Evolutionary conservation across 345 rosid genomes (phyloP).

Genomic region (Eucalyptus brandiana): DNA sequence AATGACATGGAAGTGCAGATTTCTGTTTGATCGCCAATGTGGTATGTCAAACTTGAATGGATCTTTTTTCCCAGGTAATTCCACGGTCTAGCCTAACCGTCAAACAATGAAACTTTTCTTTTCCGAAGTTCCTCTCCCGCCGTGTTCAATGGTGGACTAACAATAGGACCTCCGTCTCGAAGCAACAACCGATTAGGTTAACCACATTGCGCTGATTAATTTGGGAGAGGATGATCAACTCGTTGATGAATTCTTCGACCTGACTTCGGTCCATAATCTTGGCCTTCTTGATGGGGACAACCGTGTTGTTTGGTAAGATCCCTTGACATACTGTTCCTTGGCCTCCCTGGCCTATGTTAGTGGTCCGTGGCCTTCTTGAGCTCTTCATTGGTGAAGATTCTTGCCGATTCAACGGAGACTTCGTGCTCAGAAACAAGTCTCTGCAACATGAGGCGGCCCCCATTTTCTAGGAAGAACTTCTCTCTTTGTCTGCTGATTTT

Average conservation of each 20-base stretch:
- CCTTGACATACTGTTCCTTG: background rate
- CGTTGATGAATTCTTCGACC: constrained; percentile 29
- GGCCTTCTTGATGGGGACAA: constrained; percentile 29
- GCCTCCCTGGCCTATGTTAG: no score
- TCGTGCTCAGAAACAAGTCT: no score
- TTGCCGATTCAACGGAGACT: background rate
- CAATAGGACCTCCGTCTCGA: constrained; percentile 31
- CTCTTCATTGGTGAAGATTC: constrained; percentile 17
- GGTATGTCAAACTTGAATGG: no score
- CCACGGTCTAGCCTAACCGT: no score
- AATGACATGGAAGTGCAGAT: no score
- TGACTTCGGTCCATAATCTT: constrained; percentile 15
- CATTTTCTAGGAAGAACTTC: constrained; percentile 3
- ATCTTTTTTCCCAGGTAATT: no score
- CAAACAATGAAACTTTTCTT: no score
- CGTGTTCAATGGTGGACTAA: background rate
- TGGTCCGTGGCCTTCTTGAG: background rate
- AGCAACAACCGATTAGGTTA: constrained; percentile 25
- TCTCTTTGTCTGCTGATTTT: background rate
- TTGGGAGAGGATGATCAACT: constrained; percentile 23
- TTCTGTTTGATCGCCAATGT: no score
- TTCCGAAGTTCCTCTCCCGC: no score
- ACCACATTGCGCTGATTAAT: constrained; percentile 33
- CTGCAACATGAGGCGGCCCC: constrained; percentile 4
- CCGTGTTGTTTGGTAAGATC: constrained; percentile 4